phyloP scores from a whole-genome alignment of 2,329 filamentous ascomycete genomes.

The Pseudodiploospora longispora region DNA sequence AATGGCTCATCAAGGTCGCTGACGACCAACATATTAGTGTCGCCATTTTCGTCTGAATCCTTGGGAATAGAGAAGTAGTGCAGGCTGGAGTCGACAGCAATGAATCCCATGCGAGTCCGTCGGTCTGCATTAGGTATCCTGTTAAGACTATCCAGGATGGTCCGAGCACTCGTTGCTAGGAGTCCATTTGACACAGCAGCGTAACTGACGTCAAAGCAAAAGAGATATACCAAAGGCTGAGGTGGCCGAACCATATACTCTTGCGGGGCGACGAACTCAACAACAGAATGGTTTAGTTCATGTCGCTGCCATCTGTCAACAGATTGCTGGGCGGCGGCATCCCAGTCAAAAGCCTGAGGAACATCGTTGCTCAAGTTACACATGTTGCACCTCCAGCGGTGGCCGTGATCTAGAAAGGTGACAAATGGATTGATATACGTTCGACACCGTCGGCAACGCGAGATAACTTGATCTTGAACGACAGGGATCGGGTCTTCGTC shows the following conservation, averaged over 20 bases:
- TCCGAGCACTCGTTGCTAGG: constrained; percentile 83
- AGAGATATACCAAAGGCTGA: constrained; percentile 90
- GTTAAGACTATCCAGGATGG: constrained; percentile 89
- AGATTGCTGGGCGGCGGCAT: constrained; percentile 80
- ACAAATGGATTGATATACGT: constrained; percentile 98
- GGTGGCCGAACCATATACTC: constrained; percentile 99
- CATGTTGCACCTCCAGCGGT: constrained; percentile 99
- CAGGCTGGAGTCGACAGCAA: constrained; percentile 87
- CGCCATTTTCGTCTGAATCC: constrained; percentile 74
- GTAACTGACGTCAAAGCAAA: constrained; percentile 91
- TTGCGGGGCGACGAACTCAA: constrained; percentile 95
- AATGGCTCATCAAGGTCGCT: constrained; percentile 96
- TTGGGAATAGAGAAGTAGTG: constrained; percentile 95
- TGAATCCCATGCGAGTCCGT: constrained; percentile 85
- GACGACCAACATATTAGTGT: constrained; percentile 86
- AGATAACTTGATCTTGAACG: constrained; percentile 94
- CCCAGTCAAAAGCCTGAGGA: constrained; percentile 99
- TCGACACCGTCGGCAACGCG: constrained; percentile 86
- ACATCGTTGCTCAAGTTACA: constrained; percentile 98
- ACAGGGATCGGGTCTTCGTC: constrained; percentile 85
- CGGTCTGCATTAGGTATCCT: constrained; percentile 97
- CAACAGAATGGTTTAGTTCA: constrained; percentile 92
- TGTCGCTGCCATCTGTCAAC: constrained; percentile 87
- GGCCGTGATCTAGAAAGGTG: constrained; percentile 91
- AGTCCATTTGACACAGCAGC: constrained; percentile 83